Evolutionary conservation across 768 basidiomycete genomes (phyloP), one percentile per base, ranked within the genome.

Genomic region (Lentinus tigrinus): DNA sequence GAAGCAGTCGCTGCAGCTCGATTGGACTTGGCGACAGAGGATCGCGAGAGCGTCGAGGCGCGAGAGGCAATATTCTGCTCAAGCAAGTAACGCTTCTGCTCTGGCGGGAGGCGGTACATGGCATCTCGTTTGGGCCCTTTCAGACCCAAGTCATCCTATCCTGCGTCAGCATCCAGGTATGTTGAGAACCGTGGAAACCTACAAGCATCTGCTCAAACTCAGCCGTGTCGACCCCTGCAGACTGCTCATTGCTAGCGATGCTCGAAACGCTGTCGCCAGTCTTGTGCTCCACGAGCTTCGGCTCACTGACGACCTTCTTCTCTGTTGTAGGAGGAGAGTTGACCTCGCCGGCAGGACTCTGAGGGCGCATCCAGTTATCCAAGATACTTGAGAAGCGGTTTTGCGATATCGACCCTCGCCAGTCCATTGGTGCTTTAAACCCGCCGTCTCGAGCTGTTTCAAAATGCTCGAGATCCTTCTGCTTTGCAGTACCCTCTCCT

Each of bases 181-280:
- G 16, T 28, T 13, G 17, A 40, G 34, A 9, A 7, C n/a, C 17
- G 23, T 10, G 27, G 28, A 5, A 3, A 71, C 84, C 50, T 65
- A 91, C 90, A 67, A 95, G 79, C 77, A 91, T 83, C 40, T 78
- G 74, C 54, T 91, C 88, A 58, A 92, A 91, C 28, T 76, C 74
- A 9, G 26, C 56, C 1, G 60, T 55, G 21, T 68, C 62, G 42
- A 62, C 57, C 17, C 73, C 73, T 44, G 61, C 64, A 10, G 59
- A n/a, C 26, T 59, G 31, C 61, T 47, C 62, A 65, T 19, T 34
- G 14, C 36, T 37, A 23, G 47, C 31, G 10, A 9, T 39, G 24
- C 44, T 54, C 14, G 39, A 17, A 26, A 65, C 31, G 36, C 65
- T 67, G 23, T 71, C 75, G 3, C 75, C 74, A 14, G 72, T 74